A percentile compares a stretch with the other conserved stretches of the same genome.
Conservation (phyloP, 2,329 filamentous ascomycete genomes). For the Cercospora nicotianae region DNA sequence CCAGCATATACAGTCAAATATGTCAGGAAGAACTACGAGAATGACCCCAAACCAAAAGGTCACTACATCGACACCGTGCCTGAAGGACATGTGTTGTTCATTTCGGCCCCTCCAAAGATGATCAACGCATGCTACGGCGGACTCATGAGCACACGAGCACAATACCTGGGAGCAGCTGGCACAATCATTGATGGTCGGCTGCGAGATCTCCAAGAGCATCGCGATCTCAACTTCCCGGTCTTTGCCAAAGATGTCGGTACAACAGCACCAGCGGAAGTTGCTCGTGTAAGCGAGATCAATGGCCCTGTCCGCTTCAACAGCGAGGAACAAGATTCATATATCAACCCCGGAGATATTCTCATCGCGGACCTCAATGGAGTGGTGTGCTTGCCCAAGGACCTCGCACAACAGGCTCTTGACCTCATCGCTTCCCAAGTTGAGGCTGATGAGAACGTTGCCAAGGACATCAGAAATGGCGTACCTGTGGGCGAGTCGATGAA, state of each 20-base stretch:
- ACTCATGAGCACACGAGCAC: slow-evolving; percentile 54
- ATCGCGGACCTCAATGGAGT: slow-evolving; percentile 44
- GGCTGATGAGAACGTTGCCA: slow-evolving; percentile 35
- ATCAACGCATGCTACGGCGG: slow-evolving; percentile 58
- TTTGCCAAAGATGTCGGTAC: slow-evolving; percentile 41
- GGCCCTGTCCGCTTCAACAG: slow-evolving; percentile 37
- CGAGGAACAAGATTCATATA: slow-evolving; percentile 35
- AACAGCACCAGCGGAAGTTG: slow-evolving; percentile 36
- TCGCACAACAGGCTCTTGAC: slow-evolving; percentile 32
- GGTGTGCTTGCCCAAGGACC: slow-evolving; percentile 36
- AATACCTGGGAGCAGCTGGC: slow-evolving; percentile 48
- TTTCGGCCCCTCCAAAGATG: slow-evolving; percentile 49
- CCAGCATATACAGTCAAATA: slow-evolving; percentile 58
- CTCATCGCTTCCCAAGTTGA: slow-evolving; percentile 37
- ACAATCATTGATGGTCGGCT: slow-evolving; percentile 56
- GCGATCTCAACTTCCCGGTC: slow-evolving; percentile 49
- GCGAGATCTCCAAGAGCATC: slow-evolving; percentile 56
- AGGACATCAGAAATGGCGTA: slow-evolving; percentile 32
- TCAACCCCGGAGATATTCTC: slow-evolving; percentile 42
- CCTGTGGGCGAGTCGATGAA: slow-evolving; percentile 32
- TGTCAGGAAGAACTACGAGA: slow-evolving; percentile 49
- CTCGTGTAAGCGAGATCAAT: slow-evolving; percentile 38
- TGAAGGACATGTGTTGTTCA: slow-evolving; percentile 51
- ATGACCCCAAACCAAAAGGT: slow-evolving; percentile 45
- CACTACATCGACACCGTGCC: slow-evolving; percentile 58